Base-by-base conservation (phyloP, 306 rosid genomes). In the Senna siamea region DNA sequence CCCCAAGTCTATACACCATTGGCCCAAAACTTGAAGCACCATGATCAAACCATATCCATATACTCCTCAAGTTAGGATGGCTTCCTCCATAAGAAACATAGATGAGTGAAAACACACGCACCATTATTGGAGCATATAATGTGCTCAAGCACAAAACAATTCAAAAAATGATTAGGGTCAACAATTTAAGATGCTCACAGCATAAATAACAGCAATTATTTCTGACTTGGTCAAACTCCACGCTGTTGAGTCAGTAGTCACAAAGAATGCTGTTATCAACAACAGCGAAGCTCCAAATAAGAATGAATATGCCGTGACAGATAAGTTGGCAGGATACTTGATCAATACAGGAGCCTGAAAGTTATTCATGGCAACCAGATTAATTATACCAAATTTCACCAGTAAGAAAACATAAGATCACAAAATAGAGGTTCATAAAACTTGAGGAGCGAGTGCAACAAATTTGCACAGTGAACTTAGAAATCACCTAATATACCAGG, bases 271-370 rank as follows among this genome's bases (percentile, higher is more conserved):
- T 30, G 92, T 82, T 56, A 64, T 75, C 87, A 91, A 90, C 93
- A 94, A 84, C 76, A 87, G 48, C 26, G 68, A 15, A 74, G 87
- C 88, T 80, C 97, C 98, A 12, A 89, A 91, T 55, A 85, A 80
- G 85, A 88, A 89, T 18, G 98, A 88, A 82, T 68, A 87, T 43
- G 98, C 97, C 8, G 96, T 89, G 58, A 94, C 90, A 38, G 98
- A 91, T 46, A 91, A 54, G 81, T 83, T 91, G 79, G 95, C 88
- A 1, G 91, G 96, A 83, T 91, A 94, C 54, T 80, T 94, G 69
- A 78, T 87, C 30, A 94, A 79, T 46, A 94, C 80, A 40, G 91
- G 90, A 75, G 97, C 98, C 98, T 93, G 97, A 57, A 93, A 77
- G 48, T 58, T 72, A 46, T 58, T 67, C 70, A 79, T 6, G 54